phyloP scores from a whole-genome alignment of 2,329 filamentous ascomycete genomes.

The Annulohypoxylon truncatum region DNA sequence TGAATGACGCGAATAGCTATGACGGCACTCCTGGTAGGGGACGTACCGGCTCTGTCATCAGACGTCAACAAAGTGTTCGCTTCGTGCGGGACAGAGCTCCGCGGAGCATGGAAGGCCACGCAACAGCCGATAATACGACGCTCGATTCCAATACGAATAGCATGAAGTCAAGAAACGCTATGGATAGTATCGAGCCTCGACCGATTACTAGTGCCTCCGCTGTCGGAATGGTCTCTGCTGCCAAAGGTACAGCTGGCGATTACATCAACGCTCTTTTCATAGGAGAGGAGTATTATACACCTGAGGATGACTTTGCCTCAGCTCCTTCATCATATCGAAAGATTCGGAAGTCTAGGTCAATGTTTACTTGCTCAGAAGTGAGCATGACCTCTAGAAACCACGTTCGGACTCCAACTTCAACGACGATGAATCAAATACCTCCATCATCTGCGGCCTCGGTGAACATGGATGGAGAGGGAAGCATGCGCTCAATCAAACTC shows the following conservation, averaged over 20 bases:
- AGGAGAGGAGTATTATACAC: constrained; percentile 58
- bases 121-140: not conserved
- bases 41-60: constrained; percentile 48
- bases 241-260: constrained; percentile 49
- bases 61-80: constrained; percentile 66
- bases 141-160: constrained; percentile 11
- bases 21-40: constrained; percentile 30
- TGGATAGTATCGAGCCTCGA: constrained; percentile 13
- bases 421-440: constrained; percentile 27
- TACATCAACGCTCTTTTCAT: constrained; percentile 54
- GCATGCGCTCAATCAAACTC: constrained; percentile 49
- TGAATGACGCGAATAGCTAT: constrained; percentile 14
- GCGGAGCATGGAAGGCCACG: constrained; percentile 5
- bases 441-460: not conserved
- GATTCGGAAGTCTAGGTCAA: constrained; percentile 67
- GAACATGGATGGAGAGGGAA: constrained; percentile 43
- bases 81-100: constrained; percentile 54
- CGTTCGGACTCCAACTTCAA: constrained; percentile 13
- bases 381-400: constrained; percentile 21
- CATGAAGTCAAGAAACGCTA: constrained; percentile 3
- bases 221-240: constrained; percentile 45
- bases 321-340: constrained; percentile 61
- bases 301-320: constrained; percentile 61
- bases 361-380: constrained; percentile 56
- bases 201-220: constrained; percentile 39